Percentiles rank a stretch among this genome's conserved stretches.
Conservation (phyloP, 129 eudicot species). For the Arctium lappa region DNA sequence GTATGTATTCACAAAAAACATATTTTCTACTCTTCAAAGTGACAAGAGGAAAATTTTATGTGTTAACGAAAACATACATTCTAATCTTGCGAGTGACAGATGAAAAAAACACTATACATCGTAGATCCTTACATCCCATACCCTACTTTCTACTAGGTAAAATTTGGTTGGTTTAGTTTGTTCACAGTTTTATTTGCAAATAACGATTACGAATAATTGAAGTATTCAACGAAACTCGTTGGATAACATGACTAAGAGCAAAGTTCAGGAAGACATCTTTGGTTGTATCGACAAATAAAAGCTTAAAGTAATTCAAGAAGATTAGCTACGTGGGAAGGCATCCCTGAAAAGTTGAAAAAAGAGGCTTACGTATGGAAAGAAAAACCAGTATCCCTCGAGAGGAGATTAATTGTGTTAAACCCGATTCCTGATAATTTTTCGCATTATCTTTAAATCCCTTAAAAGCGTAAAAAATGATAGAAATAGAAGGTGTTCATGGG, state of each 20-base stretch:
- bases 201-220: background rate
- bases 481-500: background rate
- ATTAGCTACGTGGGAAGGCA: background rate
- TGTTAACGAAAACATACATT: background rate
- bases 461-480: background rate
- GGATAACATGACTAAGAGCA: background rate
- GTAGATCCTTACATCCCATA: background rate
- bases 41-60: background rate
- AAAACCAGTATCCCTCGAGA: background rate
- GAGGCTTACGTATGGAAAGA: background rate
- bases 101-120: no score
- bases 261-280: background rate
- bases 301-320: no score
- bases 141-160: background rate
- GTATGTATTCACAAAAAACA: background rate
- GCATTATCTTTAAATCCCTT: no score
- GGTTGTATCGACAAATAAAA: background rate
- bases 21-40: background rate
- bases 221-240: background rate
- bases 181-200: background rate
- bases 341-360: background rate
- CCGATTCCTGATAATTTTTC: background rate
- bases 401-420: background rate
- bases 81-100: background rate
- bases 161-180: no score